Conservation (phyloP, 768 basidiomycete species). For the Chalciporus chontae region DNA sequence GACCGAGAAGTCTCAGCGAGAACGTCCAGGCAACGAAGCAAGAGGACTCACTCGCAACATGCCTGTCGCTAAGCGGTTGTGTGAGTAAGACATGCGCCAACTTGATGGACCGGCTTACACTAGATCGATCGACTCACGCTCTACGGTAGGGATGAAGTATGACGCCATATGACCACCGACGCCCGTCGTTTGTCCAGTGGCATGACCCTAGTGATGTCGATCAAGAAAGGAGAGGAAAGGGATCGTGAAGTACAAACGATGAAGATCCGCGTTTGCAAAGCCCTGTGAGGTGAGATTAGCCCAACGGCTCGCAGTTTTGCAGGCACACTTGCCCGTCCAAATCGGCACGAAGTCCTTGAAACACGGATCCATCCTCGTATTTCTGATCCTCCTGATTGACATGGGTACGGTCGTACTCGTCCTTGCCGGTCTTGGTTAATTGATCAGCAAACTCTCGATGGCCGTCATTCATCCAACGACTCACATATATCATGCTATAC, state of each 20-base stretch:
- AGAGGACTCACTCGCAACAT: conserved; percentile 61
- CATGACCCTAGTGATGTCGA: conserved; percentile 57
- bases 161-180: conserved; percentile 63
- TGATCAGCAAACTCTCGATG: too few relatives aligned
- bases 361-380: too few relatives aligned
- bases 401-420: too few relatives aligned
- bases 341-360: too few relatives aligned
- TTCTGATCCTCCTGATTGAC: too few relatives aligned
- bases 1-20: not conserved
- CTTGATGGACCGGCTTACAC: conserved; percentile 46
- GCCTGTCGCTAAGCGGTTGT: conserved; percentile 55
- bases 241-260: conserved; percentile 49
- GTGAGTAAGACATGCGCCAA: not conserved
- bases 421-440: too few relatives aligned
- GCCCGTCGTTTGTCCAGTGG: conserved; percentile 89
- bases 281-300: conserved; percentile 31
- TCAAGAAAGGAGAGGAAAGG: not conserved
- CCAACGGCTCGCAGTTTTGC: too few relatives aligned
- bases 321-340: too few relatives aligned
- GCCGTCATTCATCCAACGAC: too few relatives aligned
- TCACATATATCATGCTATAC: too few relatives aligned
- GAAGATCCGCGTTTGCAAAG: conserved; percentile 69
- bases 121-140: conserved; percentile 86
- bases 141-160: conserved; percentile 91
- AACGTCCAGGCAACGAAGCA: not conserved